Evolutionary conservation across 1,139 yeast genomes (phyloP), one percentile per base, ranked within the genome.

Genomic region (Yamadazyma kanchanaburiensis): DNA sequence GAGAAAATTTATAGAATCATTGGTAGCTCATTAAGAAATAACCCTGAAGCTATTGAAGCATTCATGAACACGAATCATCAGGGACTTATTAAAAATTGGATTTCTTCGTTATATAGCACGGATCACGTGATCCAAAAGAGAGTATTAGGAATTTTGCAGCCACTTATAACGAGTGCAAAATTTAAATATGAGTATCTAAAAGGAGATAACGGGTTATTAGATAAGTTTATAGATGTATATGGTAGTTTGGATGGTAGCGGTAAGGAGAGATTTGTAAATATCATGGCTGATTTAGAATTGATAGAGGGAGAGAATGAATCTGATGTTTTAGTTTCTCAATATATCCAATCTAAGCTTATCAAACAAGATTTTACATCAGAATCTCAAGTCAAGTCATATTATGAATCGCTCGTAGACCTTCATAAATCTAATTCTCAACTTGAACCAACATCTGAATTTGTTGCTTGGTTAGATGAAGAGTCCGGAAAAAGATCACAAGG

Each of bases 21-120:
- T 42, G 74, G 77, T 0, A 63, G 80, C 6, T 55, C 80, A 3
- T 60, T 86, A 31, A 69, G 95, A 45, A 87, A 87, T 50, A 87
- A 87, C 48, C 79, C 80, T 0, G 74, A 71, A 3, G 89, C 95
- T 0, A 57, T 77, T 11, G 33, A 33, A 3, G 45, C 48, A 28
- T 38, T 56, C n/a, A 31, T 58, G 22, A 24, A 27, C 5, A 26
- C 23, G 5, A 31, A 45, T n/a, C 28, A 28, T 5, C 32, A 33
- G 8, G 37, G 60, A 10, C 41, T 61, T n/a, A 22, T 39, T 9
- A 20, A 27, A 3, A 11, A 18, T 2, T 36, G 34, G 34, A 31
- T 43, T 4, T 8, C 10, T 2, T 23, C 27, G 1, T 40, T 36
- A 12, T 21, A 37, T 0, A 24, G 44, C 15, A 16, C 23, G 0